Evolutionary conservation across 108 stramenopile species (phyloP).

Genomic region (Cyclotella atomus): DNA sequence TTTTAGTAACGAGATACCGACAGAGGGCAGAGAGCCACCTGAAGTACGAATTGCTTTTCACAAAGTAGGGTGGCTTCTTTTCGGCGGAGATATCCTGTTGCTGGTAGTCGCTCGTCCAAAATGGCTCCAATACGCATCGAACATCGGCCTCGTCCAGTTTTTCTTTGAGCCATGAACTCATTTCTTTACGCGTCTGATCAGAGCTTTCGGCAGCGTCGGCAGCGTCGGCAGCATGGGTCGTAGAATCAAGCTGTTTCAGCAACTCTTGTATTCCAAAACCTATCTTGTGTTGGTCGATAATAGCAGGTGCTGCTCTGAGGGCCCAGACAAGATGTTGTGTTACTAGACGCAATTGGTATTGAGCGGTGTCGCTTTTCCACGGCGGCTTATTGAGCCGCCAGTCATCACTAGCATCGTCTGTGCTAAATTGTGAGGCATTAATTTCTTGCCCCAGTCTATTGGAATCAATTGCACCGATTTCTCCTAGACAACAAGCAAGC

Average conservation of each 20-base stretch:
- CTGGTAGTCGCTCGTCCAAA: conserved; percentile 74
- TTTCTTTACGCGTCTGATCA: conserved; percentile 27
- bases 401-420: conserved; percentile 30
- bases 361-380: conserved; percentile 69
- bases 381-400: conserved; percentile 80
- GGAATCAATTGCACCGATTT: conserved; percentile 84
- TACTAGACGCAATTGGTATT: conserved; percentile 78
- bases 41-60: conserved; percentile 59
- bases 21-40: conserved; percentile 76
- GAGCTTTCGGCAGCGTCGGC: no score
- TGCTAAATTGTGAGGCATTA: conserved; percentile 35
- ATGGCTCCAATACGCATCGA: conserved; percentile 79
- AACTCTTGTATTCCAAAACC: conserved; percentile 86
- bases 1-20: conserved; percentile 51
- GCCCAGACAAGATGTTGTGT: conserved; percentile 71
- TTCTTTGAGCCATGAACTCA: conserved; percentile 70
- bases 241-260: conserved; percentile 67
- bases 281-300: conserved; percentile 84
- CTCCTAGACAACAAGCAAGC: conserved; percentile 78
- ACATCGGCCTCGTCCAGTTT: conserved; percentile 71
- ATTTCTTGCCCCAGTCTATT: conserved; percentile 59
- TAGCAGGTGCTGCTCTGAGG: conserved; percentile 68
- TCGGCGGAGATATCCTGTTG: conserved; percentile 52
- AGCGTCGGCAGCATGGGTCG: no score
- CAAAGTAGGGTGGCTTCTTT: conserved; percentile 77